Conservation (phyloP, 495 filamentous ascomycete genomes). For the Aspergillus sclerotioniger region DNA sequence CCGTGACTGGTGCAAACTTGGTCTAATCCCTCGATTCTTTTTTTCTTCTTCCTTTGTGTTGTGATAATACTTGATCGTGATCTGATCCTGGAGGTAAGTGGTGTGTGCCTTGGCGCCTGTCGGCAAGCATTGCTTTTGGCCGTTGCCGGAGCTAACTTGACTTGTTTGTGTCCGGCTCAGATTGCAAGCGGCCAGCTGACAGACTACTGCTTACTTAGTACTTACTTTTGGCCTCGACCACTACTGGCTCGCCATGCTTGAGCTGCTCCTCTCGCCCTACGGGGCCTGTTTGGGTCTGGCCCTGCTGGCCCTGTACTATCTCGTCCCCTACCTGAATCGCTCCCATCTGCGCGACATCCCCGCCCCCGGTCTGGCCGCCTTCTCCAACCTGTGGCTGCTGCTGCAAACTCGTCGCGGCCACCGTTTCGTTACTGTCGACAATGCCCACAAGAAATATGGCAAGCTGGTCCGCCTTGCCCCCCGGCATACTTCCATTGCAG, state of each 20-base stretch:
- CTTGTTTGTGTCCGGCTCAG: too few species aligned
- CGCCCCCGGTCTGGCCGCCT: constrained; percentile 61
- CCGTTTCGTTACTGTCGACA: constrained; percentile 66
- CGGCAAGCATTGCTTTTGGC: too few species aligned
- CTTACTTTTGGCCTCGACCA: background rate
- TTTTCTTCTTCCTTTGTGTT: too few species aligned
- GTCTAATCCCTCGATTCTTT: too few species aligned
- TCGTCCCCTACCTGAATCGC: constrained; percentile 69
- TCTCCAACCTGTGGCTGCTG: constrained; percentile 78
- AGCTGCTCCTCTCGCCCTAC: constrained; percentile 46
- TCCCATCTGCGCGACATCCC: constrained; percentile 64
- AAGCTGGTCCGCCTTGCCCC: constrained; percentile 60
- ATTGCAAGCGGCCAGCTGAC: background rate
- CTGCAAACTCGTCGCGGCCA: constrained; percentile 63
- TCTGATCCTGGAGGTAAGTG: too few species aligned
- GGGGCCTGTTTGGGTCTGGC: constrained; percentile 55
- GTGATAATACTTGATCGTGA: too few species aligned
- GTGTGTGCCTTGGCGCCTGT: too few species aligned
- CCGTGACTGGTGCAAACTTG: too few species aligned
- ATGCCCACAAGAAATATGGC: constrained; percentile 69
- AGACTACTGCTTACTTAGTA: background rate
- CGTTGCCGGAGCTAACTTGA: too few species aligned
- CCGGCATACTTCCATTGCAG: constrained; percentile 58
- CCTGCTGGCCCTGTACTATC: constrained; percentile 57
- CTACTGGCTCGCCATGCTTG: constrained; percentile 6